Conservation (phyloP, 1,139 yeast genomes). For the Waltiozyma solani region DNA sequence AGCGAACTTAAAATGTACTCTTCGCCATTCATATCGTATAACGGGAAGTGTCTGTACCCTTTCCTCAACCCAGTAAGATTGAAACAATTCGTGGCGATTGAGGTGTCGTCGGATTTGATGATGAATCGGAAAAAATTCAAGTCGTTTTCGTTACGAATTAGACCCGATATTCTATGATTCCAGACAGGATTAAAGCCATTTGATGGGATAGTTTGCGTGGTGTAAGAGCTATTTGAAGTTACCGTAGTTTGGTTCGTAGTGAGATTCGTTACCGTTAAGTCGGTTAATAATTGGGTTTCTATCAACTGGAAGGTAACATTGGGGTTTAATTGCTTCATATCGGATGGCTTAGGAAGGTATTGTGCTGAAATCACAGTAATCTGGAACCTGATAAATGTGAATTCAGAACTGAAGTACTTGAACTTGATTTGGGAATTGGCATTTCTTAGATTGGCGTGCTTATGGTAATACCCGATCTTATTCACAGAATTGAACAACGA, state of each 20-base stretch:
- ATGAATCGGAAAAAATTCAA: conserved; percentile 43
- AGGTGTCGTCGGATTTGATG: conserved; percentile 30
- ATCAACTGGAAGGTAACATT: conserved; percentile 15
- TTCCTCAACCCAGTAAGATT: conserved; percentile 47
- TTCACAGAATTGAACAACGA: conserved; percentile 60
- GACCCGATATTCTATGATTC: conserved; percentile 45
- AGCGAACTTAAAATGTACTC: conserved; percentile 71
- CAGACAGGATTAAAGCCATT: conserved; percentile 88
- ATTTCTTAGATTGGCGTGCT: conserved; percentile 39
- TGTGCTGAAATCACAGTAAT: conserved; percentile 72
- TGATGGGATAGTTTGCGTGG: conserved; percentile 21
- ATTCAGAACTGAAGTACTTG: conserved; percentile 11
- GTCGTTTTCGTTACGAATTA: conserved; percentile 28
- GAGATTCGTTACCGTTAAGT: conserved; percentile 11
- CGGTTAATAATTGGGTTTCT: conserved; percentile 9
- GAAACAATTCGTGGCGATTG: conserved; percentile 50
- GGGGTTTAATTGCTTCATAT: conserved; percentile 23
- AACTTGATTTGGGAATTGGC: conserved; percentile 20
- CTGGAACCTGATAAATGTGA: conserved; percentile 18
- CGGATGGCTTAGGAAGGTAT: conserved; percentile 63
- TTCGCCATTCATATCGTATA: conserved; percentile 73
- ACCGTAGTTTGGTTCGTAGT: conserved; percentile 1
- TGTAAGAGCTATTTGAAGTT: not conserved
- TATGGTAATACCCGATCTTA: conserved; percentile 65
- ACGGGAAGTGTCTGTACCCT: conserved; percentile 76